Percentiles rank a stretch among this genome's conserved stretches.
Conservation (phyloP, 306 rosid species). For the Carpinus viminea region DNA sequence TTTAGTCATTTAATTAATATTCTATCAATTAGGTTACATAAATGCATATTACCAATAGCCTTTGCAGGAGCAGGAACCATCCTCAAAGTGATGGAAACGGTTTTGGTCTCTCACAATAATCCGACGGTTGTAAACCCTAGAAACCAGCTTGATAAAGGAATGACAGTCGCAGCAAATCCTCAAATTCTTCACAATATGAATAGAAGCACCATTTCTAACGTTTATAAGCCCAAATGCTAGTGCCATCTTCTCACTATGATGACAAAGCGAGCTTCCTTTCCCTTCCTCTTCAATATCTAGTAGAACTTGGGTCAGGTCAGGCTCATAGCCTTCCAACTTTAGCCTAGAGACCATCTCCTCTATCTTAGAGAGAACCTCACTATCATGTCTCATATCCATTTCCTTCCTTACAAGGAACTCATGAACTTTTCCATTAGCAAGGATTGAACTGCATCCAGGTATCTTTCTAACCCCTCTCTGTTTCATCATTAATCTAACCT, state of each 20-base stretch:
- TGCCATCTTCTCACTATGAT: conserved; percentile 64
- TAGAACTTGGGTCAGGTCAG: conserved; percentile 49
- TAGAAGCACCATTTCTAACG: conserved; percentile 33
- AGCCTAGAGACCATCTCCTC: conserved; percentile 41
- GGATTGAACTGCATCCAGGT: conserved; percentile 55
- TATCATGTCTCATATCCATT: conserved; percentile 26
- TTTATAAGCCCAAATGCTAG: conserved; percentile 52
- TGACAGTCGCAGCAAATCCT: conserved; percentile 65
- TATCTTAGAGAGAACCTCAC: conserved; percentile 33
- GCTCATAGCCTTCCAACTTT: conserved; percentile 55
- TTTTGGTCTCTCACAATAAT: conserved; percentile 57
- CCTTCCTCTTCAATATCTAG: conserved; percentile 45
- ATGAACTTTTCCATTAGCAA: conserved; percentile 44
- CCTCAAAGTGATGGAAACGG: conserved; percentile 54
- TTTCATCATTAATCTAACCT: conserved; percentile 45
- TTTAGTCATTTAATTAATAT: too few species aligned
- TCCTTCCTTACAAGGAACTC: conserved; percentile 47
- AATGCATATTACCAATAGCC: conserved; percentile 43
- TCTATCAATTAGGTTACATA: neutral
- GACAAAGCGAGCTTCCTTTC: conserved; percentile 39
- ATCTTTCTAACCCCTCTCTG: conserved; percentile 42
- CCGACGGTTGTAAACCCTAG: conserved; percentile 37
- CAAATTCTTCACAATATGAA: conserved; percentile 61
- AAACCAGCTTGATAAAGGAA: conserved; percentile 53
- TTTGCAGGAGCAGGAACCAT: conserved; percentile 50